Percentiles rank a stretch among this genome's conserved stretches.
phyloP scores from a whole-genome alignment of 2,329 filamentous ascomycete species.

The Botryotinia narcissicola region DNA sequence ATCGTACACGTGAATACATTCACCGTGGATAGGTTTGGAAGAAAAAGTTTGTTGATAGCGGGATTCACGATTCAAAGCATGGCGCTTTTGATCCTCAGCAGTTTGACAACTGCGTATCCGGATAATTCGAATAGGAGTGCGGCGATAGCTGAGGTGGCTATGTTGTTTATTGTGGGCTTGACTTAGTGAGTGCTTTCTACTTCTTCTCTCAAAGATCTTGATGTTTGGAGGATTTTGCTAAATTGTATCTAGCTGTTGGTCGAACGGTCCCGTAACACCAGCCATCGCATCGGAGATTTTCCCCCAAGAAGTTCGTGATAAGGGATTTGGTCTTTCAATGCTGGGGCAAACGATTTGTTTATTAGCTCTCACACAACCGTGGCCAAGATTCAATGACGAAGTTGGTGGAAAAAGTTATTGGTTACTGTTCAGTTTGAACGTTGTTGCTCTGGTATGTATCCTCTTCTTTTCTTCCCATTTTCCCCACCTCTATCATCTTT shows the following conservation, averaged over 20 bases:
- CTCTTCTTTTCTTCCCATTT: not conserved
- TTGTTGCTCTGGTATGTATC: slow-evolving; percentile 36
- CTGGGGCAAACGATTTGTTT: slow-evolving; percentile 43
- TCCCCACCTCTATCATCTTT: not conserved
- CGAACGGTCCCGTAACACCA: slow-evolving; percentile 42
- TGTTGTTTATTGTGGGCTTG: slow-evolving; percentile 45
- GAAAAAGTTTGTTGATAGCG: slow-evolving; percentile 65
- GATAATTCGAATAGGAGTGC: slow-evolving; percentile 41
- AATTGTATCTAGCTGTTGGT: slow-evolving; percentile 26
- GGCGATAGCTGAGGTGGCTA: slow-evolving; percentile 42
- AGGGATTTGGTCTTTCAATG: slow-evolving; percentile 40
- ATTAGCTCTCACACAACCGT: slow-evolving; percentile 43
- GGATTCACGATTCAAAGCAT: slow-evolving; percentile 47
- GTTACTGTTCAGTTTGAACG: slow-evolving; percentile 43
- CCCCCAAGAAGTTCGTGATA: slow-evolving; percentile 43
- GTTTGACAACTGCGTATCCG: slow-evolving; percentile 42
- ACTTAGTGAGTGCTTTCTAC: slow-evolving; percentile 40
- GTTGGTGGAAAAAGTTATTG: slow-evolving; percentile 43
- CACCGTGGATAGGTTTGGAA: slow-evolving; percentile 69
- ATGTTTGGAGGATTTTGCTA: not conserved
- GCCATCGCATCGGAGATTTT: slow-evolving; percentile 43
- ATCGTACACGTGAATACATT: slow-evolving; percentile 69
- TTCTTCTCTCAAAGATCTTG: not conserved
- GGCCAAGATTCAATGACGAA: slow-evolving; percentile 42
- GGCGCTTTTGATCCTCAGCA: slow-evolving; percentile 41